Base-by-base conservation (phyloP, 352 stramenopile species). In the Globisporangium nunn region DNA sequence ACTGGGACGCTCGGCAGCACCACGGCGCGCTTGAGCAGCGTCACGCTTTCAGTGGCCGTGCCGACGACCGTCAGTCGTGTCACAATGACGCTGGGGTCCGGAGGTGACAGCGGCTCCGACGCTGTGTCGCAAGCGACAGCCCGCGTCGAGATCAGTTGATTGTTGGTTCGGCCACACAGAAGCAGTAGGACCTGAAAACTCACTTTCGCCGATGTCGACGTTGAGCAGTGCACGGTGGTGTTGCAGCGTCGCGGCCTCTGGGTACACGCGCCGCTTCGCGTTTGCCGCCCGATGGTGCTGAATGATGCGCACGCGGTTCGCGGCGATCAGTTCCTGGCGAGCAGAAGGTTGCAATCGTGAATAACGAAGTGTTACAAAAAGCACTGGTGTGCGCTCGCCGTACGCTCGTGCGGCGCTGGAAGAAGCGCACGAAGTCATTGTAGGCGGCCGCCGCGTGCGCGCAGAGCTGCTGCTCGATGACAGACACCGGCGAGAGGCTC, bases 401-500 rank as follows among this genome's bases (percentile, higher is more conserved):
- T 74, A 91, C 81, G 45, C 68, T 87, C 54, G 75, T 59, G 45
- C 58, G 53, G 49, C 84, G 78, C 48, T 88, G 68, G 66, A 85
- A 78, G 48, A 61, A 69, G 56, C 62, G 65, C 51, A 87, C 70
- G 50, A 90, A 88, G 50, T 87, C 75, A 61, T 92, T 92, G 63
- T 87, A 72, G 14, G 71, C 75, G 31, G 77, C 63, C 10, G 72
- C 69, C 2, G 81, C 71, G 56, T 92, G 81, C 37, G 71, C 79
- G 39, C 70, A 74, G n/a, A 90, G 78, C 55, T 92, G 81, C 67
- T 85, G 63, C 59, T 90, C 78, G 67, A 90, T 88, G 7, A 18
- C 11, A 18, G 44, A 49, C 7, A 28, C 12, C n/a, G 44, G 44
- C 44, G 44, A 49, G 44, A 49, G 44, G 44, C n/a, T 49, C 17